Evolutionary conservation across 495 filamentous ascomycete species (phyloP), one percentile per base, ranked within the genome.

Genomic region (Penicilliopsis zonata): DNA sequence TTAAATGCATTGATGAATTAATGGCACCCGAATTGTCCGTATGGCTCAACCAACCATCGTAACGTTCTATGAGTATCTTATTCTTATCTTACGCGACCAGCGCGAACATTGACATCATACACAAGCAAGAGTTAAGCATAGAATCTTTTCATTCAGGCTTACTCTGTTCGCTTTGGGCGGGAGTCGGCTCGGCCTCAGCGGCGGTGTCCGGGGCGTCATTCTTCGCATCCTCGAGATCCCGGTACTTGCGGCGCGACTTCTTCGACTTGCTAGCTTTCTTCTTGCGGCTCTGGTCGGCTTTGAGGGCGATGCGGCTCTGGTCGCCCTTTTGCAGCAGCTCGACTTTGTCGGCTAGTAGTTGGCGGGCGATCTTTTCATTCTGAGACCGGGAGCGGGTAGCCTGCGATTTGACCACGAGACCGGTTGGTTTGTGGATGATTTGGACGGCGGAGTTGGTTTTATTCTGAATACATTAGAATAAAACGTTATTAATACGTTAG

Each of bases 361-460:
- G 62, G 17, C 87, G 71, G 12, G 90, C 90, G 24, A 84, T 78
- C 61, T 81, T 88, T 33, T 86, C 77, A 53, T 98, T 98, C 57
- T 95, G 86, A 16, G 67, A 65, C 20, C 83, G 76, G 0, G 82
- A 90, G 13, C 90, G 78, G 3, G 92, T 95, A 4, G 76, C 84
- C 56, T 98, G 90, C 24, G 69, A 86, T 55, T 98, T 98, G 8
- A 96, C 63, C 14, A 95, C 86, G 17, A 94, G 58, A 30, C 87
- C 87, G 6, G 86, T 88, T 9, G 87, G 84, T 13, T 82, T 57
- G 59, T 98, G 90, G 35, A 75, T 87, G 16, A 98, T 68, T 49
- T 98, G 92, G 23, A 96, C 90, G 28, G 90, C 90, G 6, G 84
- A 95, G 41, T 76, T 78, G 14, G 90, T 96, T 78, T 98, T 98